Evolutionary conservation across 1,284 basidiomycete genomes (phyloP).

Genomic region (Heterobasidion irregulare): DNA sequence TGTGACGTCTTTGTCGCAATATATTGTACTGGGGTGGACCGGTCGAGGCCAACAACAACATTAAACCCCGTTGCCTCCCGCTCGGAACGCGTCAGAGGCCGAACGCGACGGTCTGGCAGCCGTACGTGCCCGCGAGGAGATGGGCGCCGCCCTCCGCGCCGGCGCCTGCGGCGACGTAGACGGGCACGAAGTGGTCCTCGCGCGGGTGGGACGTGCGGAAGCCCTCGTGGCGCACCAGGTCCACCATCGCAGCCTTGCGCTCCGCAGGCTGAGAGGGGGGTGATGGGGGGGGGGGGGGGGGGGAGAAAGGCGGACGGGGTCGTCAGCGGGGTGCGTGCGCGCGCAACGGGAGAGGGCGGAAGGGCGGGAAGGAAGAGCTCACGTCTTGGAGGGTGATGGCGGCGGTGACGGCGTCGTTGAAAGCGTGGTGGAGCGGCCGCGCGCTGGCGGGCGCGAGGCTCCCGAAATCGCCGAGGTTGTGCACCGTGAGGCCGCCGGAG

Average conservation of each 20-base stretch:
- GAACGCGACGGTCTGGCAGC: constrained; percentile 54
- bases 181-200: constrained; percentile 66
- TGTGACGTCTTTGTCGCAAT: too few relatives aligned
- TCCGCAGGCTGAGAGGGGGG: constrained; percentile 27
- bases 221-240: constrained; percentile 44
- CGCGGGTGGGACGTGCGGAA: constrained; percentile 62
- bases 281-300: too few relatives aligned
- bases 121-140: constrained; percentile 46
- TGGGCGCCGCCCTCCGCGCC: constrained; percentile 45
- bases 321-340: constrained; percentile 35
- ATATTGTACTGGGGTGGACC: too few relatives aligned
- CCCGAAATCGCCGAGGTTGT: constrained; percentile 52
- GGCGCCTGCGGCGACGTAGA: constrained; percentile 69
- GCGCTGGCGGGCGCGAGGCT: constrained; percentile 46
- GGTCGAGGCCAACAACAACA: neutral
- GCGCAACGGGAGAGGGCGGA: constrained; percentile 21
- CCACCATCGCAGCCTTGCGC: constrained; percentile 36
- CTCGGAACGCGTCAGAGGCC: constrained; percentile 27
- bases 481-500: constrained; percentile 62
- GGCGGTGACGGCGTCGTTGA: constrained; percentile 50
- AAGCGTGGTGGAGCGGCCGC: constrained; percentile 38
- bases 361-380: constrained; percentile 21
- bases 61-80: too few relatives aligned
- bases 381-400: constrained; percentile 45
- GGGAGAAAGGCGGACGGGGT: constrained; percentile 26